Evolutionary conservation across 176 grass and related monocot species (phyloP).

Genomic region (Eremochloa ophiuroides): DNA sequence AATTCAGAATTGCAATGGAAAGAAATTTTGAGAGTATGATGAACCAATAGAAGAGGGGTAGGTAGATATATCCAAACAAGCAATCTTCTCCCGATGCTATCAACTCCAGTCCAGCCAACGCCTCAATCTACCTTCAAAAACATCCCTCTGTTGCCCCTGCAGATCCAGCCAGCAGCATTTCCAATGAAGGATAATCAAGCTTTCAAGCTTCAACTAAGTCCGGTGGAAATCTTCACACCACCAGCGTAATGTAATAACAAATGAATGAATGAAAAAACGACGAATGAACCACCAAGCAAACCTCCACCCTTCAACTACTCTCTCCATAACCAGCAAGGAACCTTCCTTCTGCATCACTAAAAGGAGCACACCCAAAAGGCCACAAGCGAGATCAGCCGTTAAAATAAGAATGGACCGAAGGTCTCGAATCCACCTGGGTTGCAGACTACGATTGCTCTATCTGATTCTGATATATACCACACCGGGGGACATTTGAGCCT

Average conservation of each 20-base stretch:
- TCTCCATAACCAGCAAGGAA: background rate
- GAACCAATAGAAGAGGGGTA: background rate
- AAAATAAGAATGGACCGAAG: too few relatives aligned
- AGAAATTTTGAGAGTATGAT: background rate
- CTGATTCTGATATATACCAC: too few relatives aligned
- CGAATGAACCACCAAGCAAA: too few relatives aligned
- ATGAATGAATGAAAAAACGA: too few relatives aligned
- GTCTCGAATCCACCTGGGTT: too few relatives aligned
- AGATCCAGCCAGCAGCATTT: background rate
- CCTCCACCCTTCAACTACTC: background rate
- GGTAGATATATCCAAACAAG: slow-evolving; percentile 22
- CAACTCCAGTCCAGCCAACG: background rate
- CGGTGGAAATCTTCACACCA: background rate
- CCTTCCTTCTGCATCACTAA: background rate
- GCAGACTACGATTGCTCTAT: too few relatives aligned
- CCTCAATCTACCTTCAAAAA: background rate
- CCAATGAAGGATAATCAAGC: background rate
- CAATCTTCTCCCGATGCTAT: background rate
- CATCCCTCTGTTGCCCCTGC: too few relatives aligned
- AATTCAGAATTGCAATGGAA: background rate
- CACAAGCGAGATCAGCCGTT: too few relatives aligned
- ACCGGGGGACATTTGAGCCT: background rate
- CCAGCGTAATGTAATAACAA: too few relatives aligned
- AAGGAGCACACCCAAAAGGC: too few relatives aligned
- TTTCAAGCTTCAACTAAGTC: too few relatives aligned